Evolutionary conservation across 306 rosid species (phyloP).

Genomic region (Pyrus communis): DNA sequence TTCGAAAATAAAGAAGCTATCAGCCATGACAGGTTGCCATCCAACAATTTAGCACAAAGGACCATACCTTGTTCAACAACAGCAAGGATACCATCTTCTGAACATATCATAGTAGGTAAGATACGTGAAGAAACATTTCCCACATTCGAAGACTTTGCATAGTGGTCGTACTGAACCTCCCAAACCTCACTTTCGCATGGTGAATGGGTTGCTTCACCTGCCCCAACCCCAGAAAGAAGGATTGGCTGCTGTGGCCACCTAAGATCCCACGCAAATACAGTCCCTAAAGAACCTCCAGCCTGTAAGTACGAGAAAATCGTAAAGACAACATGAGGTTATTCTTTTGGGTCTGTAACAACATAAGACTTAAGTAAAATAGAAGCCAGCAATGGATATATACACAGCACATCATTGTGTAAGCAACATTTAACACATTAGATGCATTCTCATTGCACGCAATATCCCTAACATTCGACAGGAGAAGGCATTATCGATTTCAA

Average conservation of each 20-base stretch:
- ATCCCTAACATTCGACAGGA: too few relatives aligned
- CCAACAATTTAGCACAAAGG: background rate
- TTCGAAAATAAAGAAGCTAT: constrained; percentile 2
- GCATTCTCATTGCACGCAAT: too few relatives aligned
- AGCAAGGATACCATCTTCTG: constrained; percentile 89
- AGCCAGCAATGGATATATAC: too few relatives aligned
- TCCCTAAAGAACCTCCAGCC: constrained; percentile 92
- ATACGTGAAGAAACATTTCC: constrained; percentile 54
- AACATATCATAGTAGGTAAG: constrained; percentile 79
- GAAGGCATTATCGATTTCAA: background rate
- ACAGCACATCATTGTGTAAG: too few relatives aligned
- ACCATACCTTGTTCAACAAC: constrained; percentile 70
- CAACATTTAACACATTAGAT: too few relatives aligned
- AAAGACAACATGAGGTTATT: background rate
- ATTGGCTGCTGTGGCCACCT: constrained; percentile 82
- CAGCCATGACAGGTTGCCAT: background rate
- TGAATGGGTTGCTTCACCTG: constrained; percentile 38
- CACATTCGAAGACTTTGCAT: constrained; percentile 37
- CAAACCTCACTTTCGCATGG: constrained; percentile 91
- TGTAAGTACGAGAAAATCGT: constrained; percentile 11
- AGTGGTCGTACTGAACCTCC: constrained; percentile 86
- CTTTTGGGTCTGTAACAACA: background rate
- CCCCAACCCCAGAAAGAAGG: constrained; percentile 66
- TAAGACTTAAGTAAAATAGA: too few relatives aligned
- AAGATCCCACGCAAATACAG: constrained; percentile 94